phyloP scores from a whole-genome alignment of 148 eudicot genomes.

The Simmondsia chinensis region DNA sequence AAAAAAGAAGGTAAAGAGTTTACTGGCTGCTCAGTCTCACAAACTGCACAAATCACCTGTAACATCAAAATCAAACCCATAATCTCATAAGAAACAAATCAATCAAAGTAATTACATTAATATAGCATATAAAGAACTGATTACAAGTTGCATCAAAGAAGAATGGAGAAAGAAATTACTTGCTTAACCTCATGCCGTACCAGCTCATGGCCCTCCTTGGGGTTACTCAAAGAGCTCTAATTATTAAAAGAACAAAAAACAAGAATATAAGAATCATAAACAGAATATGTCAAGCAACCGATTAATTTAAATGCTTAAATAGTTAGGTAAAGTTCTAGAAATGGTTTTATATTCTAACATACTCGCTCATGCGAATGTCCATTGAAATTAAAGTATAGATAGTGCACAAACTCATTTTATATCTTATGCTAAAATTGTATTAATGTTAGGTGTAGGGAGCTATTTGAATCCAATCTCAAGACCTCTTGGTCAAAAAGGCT shows the following conservation, averaged over 20 bases:
- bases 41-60: slow-evolving; percentile 74
- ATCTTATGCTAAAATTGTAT: no score
- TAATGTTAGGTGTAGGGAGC: no score
- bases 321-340: no score
- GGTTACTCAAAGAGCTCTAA: slow-evolving; percentile 45
- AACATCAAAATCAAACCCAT: slow-evolving; percentile 3
- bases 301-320: no score
- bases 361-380: no score
- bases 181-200: slow-evolving; percentile 57
- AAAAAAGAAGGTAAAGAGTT: not conserved
- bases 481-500: no score
- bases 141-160: not conserved
- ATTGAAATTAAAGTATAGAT: no score
- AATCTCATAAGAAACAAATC: not conserved
- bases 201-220: slow-evolving; percentile 67
- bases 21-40: slow-evolving; percentile 71
- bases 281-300: no score
- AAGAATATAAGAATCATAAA: not conserved
- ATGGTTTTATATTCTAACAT: no score
- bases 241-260: slow-evolving; percentile 7
- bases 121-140: not conserved
- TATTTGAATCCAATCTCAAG: no score
- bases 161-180: slow-evolving; percentile 16
- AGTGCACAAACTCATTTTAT: no score
- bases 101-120: not conserved